Evolutionary conservation across 192 early-diverging fungal genomes (phyloP).

Genomic region (Rhizophagus prolifer): DNA sequence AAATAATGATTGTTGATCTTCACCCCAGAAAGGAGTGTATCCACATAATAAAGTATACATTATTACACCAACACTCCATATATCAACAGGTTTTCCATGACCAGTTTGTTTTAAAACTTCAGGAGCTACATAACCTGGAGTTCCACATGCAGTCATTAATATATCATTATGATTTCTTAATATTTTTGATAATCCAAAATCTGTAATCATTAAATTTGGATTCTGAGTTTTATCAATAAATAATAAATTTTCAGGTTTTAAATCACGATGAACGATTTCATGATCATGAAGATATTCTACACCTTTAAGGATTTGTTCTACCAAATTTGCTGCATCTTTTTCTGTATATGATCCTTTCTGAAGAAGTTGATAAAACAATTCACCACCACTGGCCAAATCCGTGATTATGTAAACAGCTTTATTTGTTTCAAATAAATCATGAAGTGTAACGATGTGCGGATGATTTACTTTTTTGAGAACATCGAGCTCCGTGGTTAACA

Average conservation of each 20-base stretch:
- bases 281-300: conserved; percentile 85
- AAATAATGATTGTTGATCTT: conserved; percentile 63
- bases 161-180: conserved; percentile 73
- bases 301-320: conserved; percentile 74
- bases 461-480: conserved; percentile 78
- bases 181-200: conserved; percentile 83
- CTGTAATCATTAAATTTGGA: conserved; percentile 79
- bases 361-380: conserved; percentile 80
- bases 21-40: conserved; percentile 71
- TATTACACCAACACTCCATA: conserved; percentile 94
- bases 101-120: conserved; percentile 85
- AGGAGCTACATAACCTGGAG: conserved; percentile 80
- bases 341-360: conserved; percentile 79
- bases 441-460: conserved; percentile 79
- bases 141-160: conserved; percentile 85
- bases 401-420: conserved; percentile 74
- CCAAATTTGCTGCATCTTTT: conserved; percentile 73
- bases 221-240: conserved; percentile 60
- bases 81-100: conserved; percentile 90
- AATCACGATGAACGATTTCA: conserved; percentile 84
- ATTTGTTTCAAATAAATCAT: conserved; percentile 69
- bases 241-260: conserved; percentile 88
- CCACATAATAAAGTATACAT: conserved; percentile 83
- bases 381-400: conserved; percentile 80
- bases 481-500: conserved; percentile 66